Conservation (phyloP, 1,139 yeast species). For the Suhomyces terraborum region DNA sequence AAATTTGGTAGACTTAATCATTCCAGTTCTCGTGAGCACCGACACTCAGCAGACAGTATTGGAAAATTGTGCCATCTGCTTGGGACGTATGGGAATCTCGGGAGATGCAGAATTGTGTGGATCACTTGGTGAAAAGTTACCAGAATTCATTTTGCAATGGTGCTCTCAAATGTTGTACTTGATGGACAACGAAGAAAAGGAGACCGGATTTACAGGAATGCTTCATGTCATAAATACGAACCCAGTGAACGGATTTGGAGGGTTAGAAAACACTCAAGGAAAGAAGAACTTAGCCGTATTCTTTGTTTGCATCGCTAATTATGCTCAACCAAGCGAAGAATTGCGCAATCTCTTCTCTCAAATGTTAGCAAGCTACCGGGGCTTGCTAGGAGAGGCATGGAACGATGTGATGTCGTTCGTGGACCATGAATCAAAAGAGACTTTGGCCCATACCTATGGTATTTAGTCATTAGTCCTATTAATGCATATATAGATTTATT, state of each 20-base stretch:
- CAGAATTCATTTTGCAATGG: conserved; percentile 65
- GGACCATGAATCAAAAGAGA: conserved; percentile 33
- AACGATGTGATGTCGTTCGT: conserved; percentile 36
- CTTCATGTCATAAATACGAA: conserved; percentile 61
- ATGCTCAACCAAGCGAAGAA: conserved; percentile 51
- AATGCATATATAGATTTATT: conserved; percentile 4
- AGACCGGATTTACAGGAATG: conserved; percentile 77
- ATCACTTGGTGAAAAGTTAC: conserved; percentile 55
- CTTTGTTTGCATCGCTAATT: conserved; percentile 64
- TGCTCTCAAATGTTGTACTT: conserved; percentile 62
- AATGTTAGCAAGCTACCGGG: conserved; percentile 47
- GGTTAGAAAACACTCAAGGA: conserved; percentile 47
- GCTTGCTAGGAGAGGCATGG: conserved; percentile 50
- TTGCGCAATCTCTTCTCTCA: conserved; percentile 48
- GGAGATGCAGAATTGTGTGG: conserved; percentile 60
- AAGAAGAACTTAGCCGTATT: conserved; percentile 55
- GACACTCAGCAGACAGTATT: conserved; percentile 65
- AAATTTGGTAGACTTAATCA: conserved; percentile 60
- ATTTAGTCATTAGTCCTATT: conserved; percentile 20
- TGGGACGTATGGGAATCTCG: conserved; percentile 82
- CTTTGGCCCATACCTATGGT: conserved; percentile 28
- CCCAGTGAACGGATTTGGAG: conserved; percentile 64
- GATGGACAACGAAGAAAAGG: conserved; percentile 80
- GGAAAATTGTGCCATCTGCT: conserved; percentile 89
- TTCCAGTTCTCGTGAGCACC: conserved; percentile 61